A percentile compares a stretch with the other conserved stretches of the same genome.
phyloP scores from a whole-genome alignment of 1,284 basidiomycete genomes.

The Malassezia pachydermatis region DNA sequence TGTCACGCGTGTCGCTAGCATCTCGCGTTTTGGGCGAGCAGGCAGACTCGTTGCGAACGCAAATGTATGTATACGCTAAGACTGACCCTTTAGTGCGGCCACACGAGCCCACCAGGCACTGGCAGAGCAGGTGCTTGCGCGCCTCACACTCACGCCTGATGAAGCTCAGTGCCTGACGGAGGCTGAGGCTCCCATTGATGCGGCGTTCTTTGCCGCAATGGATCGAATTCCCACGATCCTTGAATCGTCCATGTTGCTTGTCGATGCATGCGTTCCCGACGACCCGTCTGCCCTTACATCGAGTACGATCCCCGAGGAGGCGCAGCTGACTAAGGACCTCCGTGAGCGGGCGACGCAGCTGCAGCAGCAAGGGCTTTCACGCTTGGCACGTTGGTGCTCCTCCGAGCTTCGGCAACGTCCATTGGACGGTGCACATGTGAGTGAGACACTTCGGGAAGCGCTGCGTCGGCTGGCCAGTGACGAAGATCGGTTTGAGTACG shows the following conservation, averaged over 20 bases:
- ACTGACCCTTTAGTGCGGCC: slow-evolving; percentile 12
- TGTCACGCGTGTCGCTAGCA: neutral
- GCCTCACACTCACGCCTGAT: slow-evolving; percentile 68
- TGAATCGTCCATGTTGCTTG: slow-evolving; percentile 69
- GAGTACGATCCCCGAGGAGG: neutral
- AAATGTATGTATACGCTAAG: slow-evolving; percentile 8
- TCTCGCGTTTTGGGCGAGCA: slow-evolving; percentile 13
- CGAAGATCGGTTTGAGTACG: slow-evolving; percentile 28
- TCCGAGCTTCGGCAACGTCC: slow-evolving; percentile 66
- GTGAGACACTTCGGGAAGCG: slow-evolving; percentile 61
- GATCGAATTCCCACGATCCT: slow-evolving; percentile 74
- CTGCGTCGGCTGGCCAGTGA: slow-evolving; percentile 64
- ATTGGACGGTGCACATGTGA: slow-evolving; percentile 60
- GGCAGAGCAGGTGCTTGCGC: slow-evolving; percentile 65
- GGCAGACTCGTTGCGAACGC: slow-evolving; percentile 14
- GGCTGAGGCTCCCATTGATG: slow-evolving; percentile 64
- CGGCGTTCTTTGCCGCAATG: slow-evolving; percentile 70
- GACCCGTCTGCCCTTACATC: neutral
- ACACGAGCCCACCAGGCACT: slow-evolving; percentile 55
- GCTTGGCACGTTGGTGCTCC: slow-evolving; percentile 73
- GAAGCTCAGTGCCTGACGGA: slow-evolving; percentile 67
- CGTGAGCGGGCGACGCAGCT: slow-evolving; percentile 57
- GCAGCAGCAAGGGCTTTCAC: slow-evolving; percentile 79
- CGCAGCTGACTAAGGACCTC: neutral
- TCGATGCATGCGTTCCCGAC: slow-evolving; percentile 62